Percentiles rank a stretch among this genome's conserved stretches.
These are phyloP conservation scores for Sophora flavescens DNA, from an alignment of 306 rosid genomes.

Conservation along the genomic window DNA sequence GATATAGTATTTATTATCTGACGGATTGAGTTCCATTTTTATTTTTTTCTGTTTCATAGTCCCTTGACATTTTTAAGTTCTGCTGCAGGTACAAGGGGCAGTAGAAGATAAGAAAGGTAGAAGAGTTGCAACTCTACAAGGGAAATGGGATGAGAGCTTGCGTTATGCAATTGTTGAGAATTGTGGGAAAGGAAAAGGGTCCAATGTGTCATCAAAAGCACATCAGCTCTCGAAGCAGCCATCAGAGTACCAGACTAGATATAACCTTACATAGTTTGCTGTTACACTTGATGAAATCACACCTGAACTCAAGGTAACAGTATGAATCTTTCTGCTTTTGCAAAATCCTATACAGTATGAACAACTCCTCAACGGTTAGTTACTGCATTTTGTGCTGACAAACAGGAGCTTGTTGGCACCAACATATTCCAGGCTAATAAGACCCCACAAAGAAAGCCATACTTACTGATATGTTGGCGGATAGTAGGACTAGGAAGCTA, in stretches of 20 bases:
- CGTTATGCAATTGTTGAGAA: conserved; percentile 57
- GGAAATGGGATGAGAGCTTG: conserved; percentile 85
- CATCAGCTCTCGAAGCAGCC: conserved; percentile 66
- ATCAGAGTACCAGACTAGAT: conserved; percentile 60
- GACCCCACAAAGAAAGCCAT: conserved; percentile 49
- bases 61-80: conserved; percentile 36
- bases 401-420: conserved; percentile 79
- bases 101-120: conserved; percentile 73
- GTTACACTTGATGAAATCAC: conserved; percentile 70
- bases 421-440: conserved; percentile 74
- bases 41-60: not conserved
- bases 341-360: not conserved
- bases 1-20: not conserved
- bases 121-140: conserved; percentile 63
- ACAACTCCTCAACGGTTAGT: not conserved
- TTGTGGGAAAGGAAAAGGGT: conserved; percentile 61
- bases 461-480: conserved; percentile 67
- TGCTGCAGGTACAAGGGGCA: conserved; percentile 67
- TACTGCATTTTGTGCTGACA: conserved; percentile 10
- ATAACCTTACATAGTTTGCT: conserved; percentile 74
- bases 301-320: conserved; percentile 65
- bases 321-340: not conserved
- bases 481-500: conserved; percentile 67
- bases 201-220: conserved; percentile 56
- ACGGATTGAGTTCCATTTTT: not conserved